Evolutionary conservation across 371 early-diverging fungal genomes (phyloP).

Genomic region (Mortierella sp.): DNA sequence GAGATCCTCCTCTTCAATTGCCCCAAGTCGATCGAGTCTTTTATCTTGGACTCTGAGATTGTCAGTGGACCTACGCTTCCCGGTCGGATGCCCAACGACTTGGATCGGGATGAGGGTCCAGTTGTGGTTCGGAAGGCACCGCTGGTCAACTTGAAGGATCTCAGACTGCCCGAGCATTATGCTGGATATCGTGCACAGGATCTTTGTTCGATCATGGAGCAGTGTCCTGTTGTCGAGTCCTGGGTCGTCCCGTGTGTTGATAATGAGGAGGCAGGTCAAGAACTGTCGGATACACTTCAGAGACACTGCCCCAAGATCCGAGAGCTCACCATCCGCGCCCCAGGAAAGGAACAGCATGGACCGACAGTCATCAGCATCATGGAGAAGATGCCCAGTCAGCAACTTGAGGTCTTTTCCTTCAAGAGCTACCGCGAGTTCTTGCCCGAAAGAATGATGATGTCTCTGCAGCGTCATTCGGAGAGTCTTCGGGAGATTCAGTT

Average conservation of each 20-base stretch:
- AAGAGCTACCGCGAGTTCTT: slow-evolving; percentile 6
- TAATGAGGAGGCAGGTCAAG: not conserved
- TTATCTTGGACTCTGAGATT: not conserved
- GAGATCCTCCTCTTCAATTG: slow-evolving; percentile 4
- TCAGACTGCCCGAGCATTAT: not conserved
- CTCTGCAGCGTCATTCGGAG: not conserved
- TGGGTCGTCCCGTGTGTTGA: slow-evolving; percentile 9
- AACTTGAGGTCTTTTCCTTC: not conserved
- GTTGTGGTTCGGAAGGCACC: not conserved
- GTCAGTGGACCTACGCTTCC: slow-evolving; percentile 1
- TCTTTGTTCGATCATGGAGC: not conserved
- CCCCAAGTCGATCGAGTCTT: slow-evolving; percentile 3
- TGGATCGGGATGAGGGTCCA: slow-evolving; percentile 4
- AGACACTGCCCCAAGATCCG: not conserved
- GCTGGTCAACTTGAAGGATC: not conserved
- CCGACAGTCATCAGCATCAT: slow-evolving; percentile 1
- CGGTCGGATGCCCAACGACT: not conserved
- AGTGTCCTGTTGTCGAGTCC: not conserved
- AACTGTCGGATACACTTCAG: not conserved
- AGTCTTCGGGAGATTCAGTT: not conserved
- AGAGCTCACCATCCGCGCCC: not conserved
- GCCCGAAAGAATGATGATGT: not conserved
- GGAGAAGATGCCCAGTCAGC: not conserved
- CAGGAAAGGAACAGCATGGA: not conserved
- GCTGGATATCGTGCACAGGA: not conserved